These are phyloP conservation scores for Kurtzmaniella natalensis DNA, from an alignment of 1,139 yeast species.

Conservation along the genomic window DNA sequence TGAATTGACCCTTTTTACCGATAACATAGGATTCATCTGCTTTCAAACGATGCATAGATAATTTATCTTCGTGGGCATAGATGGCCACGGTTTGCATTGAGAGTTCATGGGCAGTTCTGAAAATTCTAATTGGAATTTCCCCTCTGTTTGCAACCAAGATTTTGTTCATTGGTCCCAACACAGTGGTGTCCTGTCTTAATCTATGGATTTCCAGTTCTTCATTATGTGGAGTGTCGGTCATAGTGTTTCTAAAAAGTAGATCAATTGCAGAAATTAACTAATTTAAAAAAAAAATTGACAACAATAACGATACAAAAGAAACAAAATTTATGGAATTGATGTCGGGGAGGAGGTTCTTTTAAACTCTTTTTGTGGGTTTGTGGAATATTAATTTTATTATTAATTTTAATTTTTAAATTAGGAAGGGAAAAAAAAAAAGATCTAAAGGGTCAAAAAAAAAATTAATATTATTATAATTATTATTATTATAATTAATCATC, in stretches of 20 bases:
- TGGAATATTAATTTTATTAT: too few species aligned
- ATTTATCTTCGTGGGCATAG: conserved; percentile 92
- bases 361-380: too few species aligned
- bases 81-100: conserved; percentile 98
- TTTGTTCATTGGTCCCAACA: conserved; percentile 65
- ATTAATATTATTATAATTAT: neutral
- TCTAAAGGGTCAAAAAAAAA: conserved; percentile 1
- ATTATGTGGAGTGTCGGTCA: conserved; percentile 6
- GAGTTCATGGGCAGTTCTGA: conserved; percentile 96
- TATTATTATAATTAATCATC: neutral
- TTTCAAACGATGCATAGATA: conserved; percentile 91
- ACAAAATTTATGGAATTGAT: too few species aligned
- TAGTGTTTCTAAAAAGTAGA: too few species aligned
- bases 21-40: conserved; percentile 92
- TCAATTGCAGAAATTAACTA: too few species aligned
- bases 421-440: neutral
- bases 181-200: conserved; percentile 60
- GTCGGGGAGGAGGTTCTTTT: too few species aligned
- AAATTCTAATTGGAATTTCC: conserved; percentile 85
- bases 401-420: too few species aligned
- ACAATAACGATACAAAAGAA: too few species aligned
- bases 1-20: conserved; percentile 82
- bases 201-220: conserved; percentile 34
- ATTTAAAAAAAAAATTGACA: too few species aligned
- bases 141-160: conserved; percentile 94